Conservation (phyloP, 176 grass and related monocot genomes). For the Metroxylon sagu region DNA sequence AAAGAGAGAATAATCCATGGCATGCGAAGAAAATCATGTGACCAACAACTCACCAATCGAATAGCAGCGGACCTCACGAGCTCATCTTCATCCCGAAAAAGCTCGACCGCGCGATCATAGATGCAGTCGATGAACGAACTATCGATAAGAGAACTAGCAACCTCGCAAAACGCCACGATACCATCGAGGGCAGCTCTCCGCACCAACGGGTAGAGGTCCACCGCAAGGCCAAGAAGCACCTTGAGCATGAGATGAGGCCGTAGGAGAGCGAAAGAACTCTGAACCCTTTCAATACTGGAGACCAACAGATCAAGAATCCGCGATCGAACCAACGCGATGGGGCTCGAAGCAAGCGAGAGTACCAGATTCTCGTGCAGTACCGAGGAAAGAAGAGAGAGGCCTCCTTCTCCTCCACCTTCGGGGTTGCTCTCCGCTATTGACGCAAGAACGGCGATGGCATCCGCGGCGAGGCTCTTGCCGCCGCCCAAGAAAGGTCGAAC, state of each 20-base stretch:
- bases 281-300: constrained; percentile 7
- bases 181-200: constrained; percentile 40
- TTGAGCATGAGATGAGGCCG: constrained; percentile 13
- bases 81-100: constrained; percentile 55
- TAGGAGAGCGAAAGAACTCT: background rate
- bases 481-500: constrained; percentile 24
- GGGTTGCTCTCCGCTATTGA: constrained; percentile 3
- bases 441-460: constrained; percentile 18
- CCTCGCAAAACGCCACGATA: constrained; percentile 37
- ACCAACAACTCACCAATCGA: constrained; percentile 45
- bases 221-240: constrained; percentile 40
- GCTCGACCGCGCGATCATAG: constrained; percentile 28
- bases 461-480: constrained; percentile 13
- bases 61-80: constrained; percentile 48
- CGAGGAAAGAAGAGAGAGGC: constrained; percentile 13
- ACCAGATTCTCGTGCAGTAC: constrained; percentile 22
- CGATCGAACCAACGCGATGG: constrained; percentile 21
- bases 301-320: constrained; percentile 27
- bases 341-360: constrained; percentile 23
- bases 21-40: background rate
- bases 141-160: constrained; percentile 16
- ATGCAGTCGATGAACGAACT: constrained; percentile 27
- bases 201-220: constrained; percentile 58
- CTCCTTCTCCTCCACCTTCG: background rate
- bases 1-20: background rate